Evolutionary conservation across 108 stramenopile species (phyloP).

Genomic region (Conticribra guillardii): DNA sequence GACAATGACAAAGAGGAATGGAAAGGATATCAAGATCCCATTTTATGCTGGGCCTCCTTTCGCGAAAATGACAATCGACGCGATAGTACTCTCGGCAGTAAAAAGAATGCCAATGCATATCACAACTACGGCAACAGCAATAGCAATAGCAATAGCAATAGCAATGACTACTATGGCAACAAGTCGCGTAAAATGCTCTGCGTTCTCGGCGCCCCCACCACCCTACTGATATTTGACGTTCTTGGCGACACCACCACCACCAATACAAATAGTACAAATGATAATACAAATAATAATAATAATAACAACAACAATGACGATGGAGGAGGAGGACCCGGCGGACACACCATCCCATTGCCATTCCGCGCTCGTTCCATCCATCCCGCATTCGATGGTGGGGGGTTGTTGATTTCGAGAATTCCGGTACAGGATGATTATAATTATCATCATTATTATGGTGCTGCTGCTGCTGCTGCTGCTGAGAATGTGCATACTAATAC

Average conservation of each 20-base stretch:
- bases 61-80: constrained; percentile 8
- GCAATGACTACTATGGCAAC: too few relatives aligned
- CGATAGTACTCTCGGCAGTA: background rate
- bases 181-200: constrained; percentile 68
- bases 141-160: too few relatives aligned
- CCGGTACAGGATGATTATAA: constrained; percentile 18
- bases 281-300: constrained; percentile 18
- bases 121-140: too few relatives aligned
- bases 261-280: background rate
- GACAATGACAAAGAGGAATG: background rate
- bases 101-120: background rate
- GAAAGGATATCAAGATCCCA: constrained; percentile 16
- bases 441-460: background rate
- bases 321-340: constrained; percentile 53
- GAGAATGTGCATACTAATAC: background rate
- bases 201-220: constrained; percentile 60
- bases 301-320: constrained; percentile 13
- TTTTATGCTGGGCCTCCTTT: constrained; percentile 79
- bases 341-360: constrained; percentile 67
- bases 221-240: constrained; percentile 72
- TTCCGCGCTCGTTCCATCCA: constrained; percentile 69
- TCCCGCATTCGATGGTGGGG: constrained; percentile 42
- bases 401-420: constrained; percentile 44
- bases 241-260: constrained; percentile 32
- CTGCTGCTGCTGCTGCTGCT: background rate